phyloP scores from a whole-genome alignment of 2,329 filamentous ascomycete genomes.

The Ophiostoma sp. region DNA sequence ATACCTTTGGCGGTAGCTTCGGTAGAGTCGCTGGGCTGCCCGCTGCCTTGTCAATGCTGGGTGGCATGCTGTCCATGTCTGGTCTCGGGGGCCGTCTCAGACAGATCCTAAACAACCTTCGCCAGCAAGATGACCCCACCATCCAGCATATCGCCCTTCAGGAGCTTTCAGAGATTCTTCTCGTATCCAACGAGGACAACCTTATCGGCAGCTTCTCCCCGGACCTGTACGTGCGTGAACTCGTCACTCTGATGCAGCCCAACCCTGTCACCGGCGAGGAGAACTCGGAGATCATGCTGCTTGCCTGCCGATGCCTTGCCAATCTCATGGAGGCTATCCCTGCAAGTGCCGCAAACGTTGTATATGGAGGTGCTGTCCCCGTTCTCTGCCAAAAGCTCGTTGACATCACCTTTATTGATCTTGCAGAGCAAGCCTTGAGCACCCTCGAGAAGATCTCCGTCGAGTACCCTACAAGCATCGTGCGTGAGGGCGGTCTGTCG shows the following conservation, averaged over 20 bases:
- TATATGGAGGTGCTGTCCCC: constrained; percentile 94
- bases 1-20: constrained; percentile 45
- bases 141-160: constrained; percentile 87
- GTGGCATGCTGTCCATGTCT: constrained; percentile 90
- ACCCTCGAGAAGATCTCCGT: constrained; percentile 96
- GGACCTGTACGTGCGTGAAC: constrained; percentile 90
- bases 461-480: constrained; percentile 91
- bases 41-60: constrained; percentile 77
- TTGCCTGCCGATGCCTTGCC: constrained; percentile 90
- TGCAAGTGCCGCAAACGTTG: constrained; percentile 87
- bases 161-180: constrained; percentile 84
- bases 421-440: constrained; percentile 93
- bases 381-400: constrained; percentile 91
- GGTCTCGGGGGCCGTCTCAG: constrained; percentile 74
- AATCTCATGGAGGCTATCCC: constrained; percentile 97
- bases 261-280: constrained; percentile 77
- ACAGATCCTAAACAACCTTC: constrained; percentile 68
- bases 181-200: constrained; percentile 96
- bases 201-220: constrained; percentile 91
- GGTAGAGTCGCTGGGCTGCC: constrained; percentile 52
- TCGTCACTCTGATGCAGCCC: constrained; percentile 86
- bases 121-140: constrained; percentile 77
- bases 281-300: constrained; percentile 93
- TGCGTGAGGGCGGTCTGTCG: constrained; percentile 88
- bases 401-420: constrained; percentile 94